Percentiles rank a stretch among this genome's conserved stretches.
Conservation (phyloP, 169 alveolate genomes). For the Plasmodium relictum region DNA sequence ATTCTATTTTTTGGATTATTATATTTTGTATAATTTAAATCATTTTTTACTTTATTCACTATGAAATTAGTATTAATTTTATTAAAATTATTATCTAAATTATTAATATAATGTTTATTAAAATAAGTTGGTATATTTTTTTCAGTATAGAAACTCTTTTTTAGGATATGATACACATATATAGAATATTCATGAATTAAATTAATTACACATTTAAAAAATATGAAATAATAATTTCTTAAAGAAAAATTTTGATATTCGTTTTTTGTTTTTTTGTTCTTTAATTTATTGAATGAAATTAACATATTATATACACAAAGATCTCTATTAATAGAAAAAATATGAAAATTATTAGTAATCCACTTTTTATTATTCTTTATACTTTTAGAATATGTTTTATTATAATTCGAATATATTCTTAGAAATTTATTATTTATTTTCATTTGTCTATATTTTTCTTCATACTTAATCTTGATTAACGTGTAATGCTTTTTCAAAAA, state of each 20-base stretch:
- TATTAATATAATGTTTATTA: background rate
- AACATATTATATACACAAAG: background rate
- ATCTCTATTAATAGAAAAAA: conserved; percentile 4
- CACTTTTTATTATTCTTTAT: background rate
- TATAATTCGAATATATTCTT: background rate
- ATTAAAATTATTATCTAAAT: background rate
- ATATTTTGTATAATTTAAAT: background rate
- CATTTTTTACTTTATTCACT: background rate
- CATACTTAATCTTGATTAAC: background rate
- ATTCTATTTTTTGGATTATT: background rate
- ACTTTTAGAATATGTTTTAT: conserved; percentile 7
- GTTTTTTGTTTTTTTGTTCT: conserved; percentile 9
- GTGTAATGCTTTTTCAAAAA: conserved; percentile 13
- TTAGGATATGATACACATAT: conserved; percentile 22
- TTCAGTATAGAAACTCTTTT: background rate
- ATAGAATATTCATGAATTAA: conserved; percentile 46
- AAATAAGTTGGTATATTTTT: background rate
- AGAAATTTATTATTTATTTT: background rate
- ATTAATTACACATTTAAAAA: conserved; percentile 56
- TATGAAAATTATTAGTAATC: conserved; percentile 21
- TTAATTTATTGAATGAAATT: conserved; percentile 14
- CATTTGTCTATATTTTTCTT: conserved; percentile 5
- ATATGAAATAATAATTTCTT: conserved; percentile 22
- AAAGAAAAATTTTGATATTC: background rate
- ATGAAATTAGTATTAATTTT: background rate